Conservation (phyloP, 164 flowering plant genomes). For the Macadamia tetraphylla region DNA sequence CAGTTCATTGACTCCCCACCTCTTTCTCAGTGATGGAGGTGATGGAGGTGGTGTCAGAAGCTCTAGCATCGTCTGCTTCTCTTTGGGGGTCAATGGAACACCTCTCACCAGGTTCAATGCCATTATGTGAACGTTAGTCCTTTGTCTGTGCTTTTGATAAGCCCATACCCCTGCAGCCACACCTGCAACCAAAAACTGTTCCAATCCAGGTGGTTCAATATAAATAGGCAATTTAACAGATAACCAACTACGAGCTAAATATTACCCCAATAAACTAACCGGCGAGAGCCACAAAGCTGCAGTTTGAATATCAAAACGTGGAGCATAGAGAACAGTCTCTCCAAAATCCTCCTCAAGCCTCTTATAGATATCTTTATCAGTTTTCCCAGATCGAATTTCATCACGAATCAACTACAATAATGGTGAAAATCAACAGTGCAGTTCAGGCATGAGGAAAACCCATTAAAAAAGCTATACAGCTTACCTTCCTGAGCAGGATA, state of each 20-base stretch:
- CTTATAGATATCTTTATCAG: slow-evolving; percentile 76
- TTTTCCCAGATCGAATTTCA: slow-evolving; percentile 76
- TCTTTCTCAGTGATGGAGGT: slow-evolving; percentile 37
- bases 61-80: slow-evolving; percentile 74
- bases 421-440: not conserved
- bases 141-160: slow-evolving; percentile 65
- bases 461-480: not conserved
- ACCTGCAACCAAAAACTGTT: slow-evolving; percentile 75
- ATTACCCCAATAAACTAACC: slow-evolving; percentile 34
- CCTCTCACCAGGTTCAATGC: slow-evolving; percentile 83
- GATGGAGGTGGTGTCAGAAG: slow-evolving; percentile 62
- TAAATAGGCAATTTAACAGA: no score
- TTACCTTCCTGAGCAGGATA: slow-evolving; percentile 85
- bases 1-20: slow-evolving; percentile 26
- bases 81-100: slow-evolving; percentile 71
- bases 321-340: slow-evolving; percentile 87
- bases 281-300: slow-evolving; percentile 95
- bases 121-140: slow-evolving; percentile 81
- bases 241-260: no score
- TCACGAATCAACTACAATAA: slow-evolving; percentile 72
- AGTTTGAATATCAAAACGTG: slow-evolving; percentile 85
- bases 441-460: not conserved
- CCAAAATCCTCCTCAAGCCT: slow-evolving; percentile 93
- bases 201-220: not conserved
- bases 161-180: slow-evolving; percentile 72